Conservation (phyloP, 176 grass and related monocot species). For the Juncus inflexus region DNA sequence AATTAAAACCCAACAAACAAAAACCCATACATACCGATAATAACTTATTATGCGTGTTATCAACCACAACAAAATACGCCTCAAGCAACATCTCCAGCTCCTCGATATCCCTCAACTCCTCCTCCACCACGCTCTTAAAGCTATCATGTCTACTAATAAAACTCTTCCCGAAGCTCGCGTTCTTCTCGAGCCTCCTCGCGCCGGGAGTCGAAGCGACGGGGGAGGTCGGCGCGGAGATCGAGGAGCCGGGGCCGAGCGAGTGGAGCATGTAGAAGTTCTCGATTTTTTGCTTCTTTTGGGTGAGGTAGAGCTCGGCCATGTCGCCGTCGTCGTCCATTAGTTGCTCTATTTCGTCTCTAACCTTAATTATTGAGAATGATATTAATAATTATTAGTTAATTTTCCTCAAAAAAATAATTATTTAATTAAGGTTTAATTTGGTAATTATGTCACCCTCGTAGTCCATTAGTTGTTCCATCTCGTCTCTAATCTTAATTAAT, state of each 20-base stretch:
- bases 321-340: slow-evolving; percentile 97
- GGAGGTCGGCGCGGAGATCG: slow-evolving; percentile 76
- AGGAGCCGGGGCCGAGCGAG: slow-evolving; percentile 34
- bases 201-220: slow-evolving; percentile 71
- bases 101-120: slow-evolving; percentile 51
- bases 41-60: slow-evolving; percentile 81
- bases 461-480: slow-evolving; percentile 27
- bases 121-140: slow-evolving; percentile 48
- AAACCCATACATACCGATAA: slow-evolving; percentile 50
- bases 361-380: slow-evolving; percentile 33
- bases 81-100: slow-evolving; percentile 92
- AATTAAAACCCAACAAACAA: slow-evolving; percentile 3
- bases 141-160: slow-evolving; percentile 62
- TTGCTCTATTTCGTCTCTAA: slow-evolving; percentile 98
- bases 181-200: slow-evolving; percentile 63
- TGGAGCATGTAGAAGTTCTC: slow-evolving; percentile 69
- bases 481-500: slow-evolving; percentile 43
- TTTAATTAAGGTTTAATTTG: too few species aligned
- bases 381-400: too few species aligned
- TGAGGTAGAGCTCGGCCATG: slow-evolving; percentile 99
- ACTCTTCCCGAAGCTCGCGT: slow-evolving; percentile 63
- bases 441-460: slow-evolving; percentile 96
- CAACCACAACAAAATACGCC: slow-evolving; percentile 89
- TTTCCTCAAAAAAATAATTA: too few species aligned
- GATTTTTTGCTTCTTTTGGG: slow-evolving; percentile 70